Evolutionary conservation across 495 filamentous ascomycete genomes (phyloP), one percentile per base, ranked within the genome.

Genomic region (Geopyxis carbonaria): DNA sequence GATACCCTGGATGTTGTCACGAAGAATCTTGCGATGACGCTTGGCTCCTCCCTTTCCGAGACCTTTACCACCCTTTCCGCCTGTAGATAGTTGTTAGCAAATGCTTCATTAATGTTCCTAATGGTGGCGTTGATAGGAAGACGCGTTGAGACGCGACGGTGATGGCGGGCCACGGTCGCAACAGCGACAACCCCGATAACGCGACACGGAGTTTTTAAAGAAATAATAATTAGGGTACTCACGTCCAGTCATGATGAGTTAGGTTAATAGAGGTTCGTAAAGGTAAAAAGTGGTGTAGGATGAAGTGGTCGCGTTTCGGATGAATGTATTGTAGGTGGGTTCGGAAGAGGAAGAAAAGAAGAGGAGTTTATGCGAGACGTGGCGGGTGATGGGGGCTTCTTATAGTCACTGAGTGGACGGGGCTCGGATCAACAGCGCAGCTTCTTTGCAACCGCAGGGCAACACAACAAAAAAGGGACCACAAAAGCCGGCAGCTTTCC

Each of bases 11-110:
- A 79, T 75, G 38, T 41, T 41, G 38, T 41, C 38, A 33, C 38
- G 38, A 28, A 97, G 73, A 69, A 97, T 94, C 78, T 95, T 97
- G 56, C 89, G 78, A 64, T 93, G 84, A 65, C 86, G 86, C 79
- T 94, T 94, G 69, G 72, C 72, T 53, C 72, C 72, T 42, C 72
- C 72, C 68, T 76, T 75, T 53, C 87, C 86, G 55, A 92, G 85
- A 60, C 86, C 86, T 69, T 94, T 94, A 64, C 86, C 86, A 63
- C 86, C 86, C 68, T 92, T 92, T 61, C 83, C 83, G 62, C 83
- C 81, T 83, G 54, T 59, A 37, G 48, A 36, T 25, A 33, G 28
- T 28, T 31, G 46, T 58, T 59, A 57, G 47, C 38, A 7, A 40
- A 42, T n/a, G 30, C 15, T 37, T 44, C 19, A 16, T 10, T n/a